Base-by-base conservation (phyloP, 345 rosid species). In the Nasturtium officinale region DNA sequence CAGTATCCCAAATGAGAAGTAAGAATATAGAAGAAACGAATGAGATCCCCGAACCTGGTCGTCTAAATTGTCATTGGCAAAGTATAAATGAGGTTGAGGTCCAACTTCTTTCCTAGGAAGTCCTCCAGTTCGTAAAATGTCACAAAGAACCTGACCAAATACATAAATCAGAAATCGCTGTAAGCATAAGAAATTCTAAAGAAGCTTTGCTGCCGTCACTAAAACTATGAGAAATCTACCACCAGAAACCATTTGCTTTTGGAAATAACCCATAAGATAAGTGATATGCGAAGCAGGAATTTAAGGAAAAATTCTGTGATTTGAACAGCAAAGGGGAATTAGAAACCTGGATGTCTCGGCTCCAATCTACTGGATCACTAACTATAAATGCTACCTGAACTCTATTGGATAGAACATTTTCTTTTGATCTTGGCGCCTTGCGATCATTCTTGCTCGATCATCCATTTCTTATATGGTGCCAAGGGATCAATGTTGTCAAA, bases 311-410 rank as follows among this genome's bases (percentile, higher is more conserved):
- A 1, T 12, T 15, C 10, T 15, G n/a, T 57, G 29, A 32, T 15
- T 23, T 30, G 60, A 43, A 38, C 35, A 40, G 9, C 12, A 48
- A 40, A 32, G 2, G 10, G 52, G 47, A 51, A 51, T 48, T 4
- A 47, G 0, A n/a, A 56, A 90, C 98, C 98, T 90, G 98, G 72
- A 87, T 81, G 82, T 93, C 96, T 73, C 90, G 81, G 86, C 97
- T 87, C 98, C 98, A 89, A 75, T 92, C 97, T 73, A 90, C 86
- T 53, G 98, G 76, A 80, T 92, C 98, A 76, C 97, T 90, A 58
- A 93, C 88, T 42, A 93, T 45, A 82, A 92, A 90, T 23, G 91
- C 92, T 67, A 97, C 98, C 82, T 85, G 83, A 71, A 89, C 96
- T 85, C 86, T 86, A 15, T 80, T 72, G 26, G 87, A 82, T 57